phyloP scores from a whole-genome alignment of 441 rosid genomes.

The Brassica balearica region DNA sequence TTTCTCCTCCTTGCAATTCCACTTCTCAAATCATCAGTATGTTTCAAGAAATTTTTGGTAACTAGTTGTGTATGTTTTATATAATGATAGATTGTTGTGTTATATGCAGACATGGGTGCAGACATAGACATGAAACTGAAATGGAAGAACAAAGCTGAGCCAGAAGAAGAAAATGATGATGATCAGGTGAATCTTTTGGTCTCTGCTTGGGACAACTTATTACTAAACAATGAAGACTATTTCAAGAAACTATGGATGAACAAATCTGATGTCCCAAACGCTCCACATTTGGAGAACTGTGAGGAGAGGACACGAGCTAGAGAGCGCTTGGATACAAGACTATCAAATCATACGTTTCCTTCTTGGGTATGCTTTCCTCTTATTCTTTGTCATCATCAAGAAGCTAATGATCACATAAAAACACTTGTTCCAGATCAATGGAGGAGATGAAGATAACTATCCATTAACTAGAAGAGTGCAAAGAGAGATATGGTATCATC shows the following conservation, averaged over 20 bases:
- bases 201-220: conserved; percentile 70
- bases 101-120: conserved; percentile 28
- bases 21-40: conserved; percentile 55
- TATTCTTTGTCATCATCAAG: conserved; percentile 13
- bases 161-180: conserved; percentile 16
- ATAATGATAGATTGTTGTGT: conserved; percentile 14
- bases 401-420: background rate
- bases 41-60: conserved; percentile 13
- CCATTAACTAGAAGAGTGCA: conserved; percentile 90
- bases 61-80: background rate
- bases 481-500: conserved; percentile 90
- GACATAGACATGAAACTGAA: conserved; percentile 48
- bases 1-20: conserved; percentile 60
- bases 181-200: conserved; percentile 55
- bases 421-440: conserved; percentile 54
- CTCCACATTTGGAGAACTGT: conserved; percentile 88
- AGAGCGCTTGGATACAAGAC: conserved; percentile 51
- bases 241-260: conserved; percentile 46
- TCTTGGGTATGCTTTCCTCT: conserved; percentile 74
- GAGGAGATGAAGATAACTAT: conserved; percentile 91
- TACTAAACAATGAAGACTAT: conserved; percentile 48
- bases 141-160: conserved; percentile 37
- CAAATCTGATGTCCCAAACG: conserved; percentile 57
- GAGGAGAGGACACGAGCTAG: conserved; percentile 46
- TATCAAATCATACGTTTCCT: conserved; percentile 58